Conservation (phyloP, 2,329 filamentous ascomycete species). For the Ascochyta fabae region DNA sequence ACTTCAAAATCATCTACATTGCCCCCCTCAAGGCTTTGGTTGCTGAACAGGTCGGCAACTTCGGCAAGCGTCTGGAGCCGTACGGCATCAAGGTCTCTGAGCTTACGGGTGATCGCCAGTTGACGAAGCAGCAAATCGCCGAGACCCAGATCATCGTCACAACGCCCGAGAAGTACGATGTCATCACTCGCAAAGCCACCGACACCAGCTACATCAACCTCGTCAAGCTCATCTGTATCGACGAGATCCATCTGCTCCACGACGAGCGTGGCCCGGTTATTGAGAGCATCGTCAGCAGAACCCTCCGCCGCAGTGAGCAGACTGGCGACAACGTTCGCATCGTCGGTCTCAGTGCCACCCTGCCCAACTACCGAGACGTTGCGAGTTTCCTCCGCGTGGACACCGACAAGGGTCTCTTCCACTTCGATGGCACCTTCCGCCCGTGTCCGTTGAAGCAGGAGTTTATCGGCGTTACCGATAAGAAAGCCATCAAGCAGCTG, state of each 20-base stretch:
- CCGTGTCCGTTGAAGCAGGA: conserved; percentile 96
- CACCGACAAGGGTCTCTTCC: conserved; percentile 82
- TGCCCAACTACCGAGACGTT: conserved; percentile 96
- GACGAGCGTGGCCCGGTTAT: conserved; percentile 96
- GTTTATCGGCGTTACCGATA: conserved; percentile 96
- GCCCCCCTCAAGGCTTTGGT: conserved; percentile 94
- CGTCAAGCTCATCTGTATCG: conserved; percentile 94
- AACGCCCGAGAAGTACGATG: conserved; percentile 98
- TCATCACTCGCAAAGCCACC: conserved; percentile 96
- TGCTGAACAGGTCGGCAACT: conserved; percentile 97
- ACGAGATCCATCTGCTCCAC: conserved; percentile 96
- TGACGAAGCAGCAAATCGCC: conserved; percentile 97
- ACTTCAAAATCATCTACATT: conserved; percentile 99
- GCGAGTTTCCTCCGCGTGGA: conserved; percentile 94
- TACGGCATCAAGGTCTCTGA: conserved; percentile 95
- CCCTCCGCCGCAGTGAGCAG: conserved; percentile 90
- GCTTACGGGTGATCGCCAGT: conserved; percentile 93
- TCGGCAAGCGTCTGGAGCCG: conserved; percentile 86
- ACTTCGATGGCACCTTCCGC: conserved; percentile 93
- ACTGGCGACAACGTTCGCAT: conserved; percentile 92
- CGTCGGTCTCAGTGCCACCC: conserved; percentile 89
- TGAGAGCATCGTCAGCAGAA: conserved; percentile 95
- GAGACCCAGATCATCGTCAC: conserved; percentile 99
- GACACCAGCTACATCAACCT: conserved; percentile 96
- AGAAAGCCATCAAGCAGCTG: conserved; percentile 97